phyloP scores from a whole-genome alignment of 2,329 filamentous ascomycete species.

The Fusarium coffeatum region DNA sequence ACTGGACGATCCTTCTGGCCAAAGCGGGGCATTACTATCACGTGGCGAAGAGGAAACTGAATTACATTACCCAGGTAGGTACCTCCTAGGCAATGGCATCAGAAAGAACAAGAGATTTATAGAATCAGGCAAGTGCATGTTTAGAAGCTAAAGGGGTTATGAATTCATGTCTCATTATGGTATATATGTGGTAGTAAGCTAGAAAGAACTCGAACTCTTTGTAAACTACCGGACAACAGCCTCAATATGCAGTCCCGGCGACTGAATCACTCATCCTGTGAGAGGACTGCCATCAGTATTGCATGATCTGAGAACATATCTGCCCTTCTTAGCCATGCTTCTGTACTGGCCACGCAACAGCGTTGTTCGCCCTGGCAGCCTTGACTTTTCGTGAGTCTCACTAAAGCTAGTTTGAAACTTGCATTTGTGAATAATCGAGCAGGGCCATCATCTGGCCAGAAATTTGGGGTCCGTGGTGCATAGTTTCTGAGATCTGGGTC shows the following conservation, averaged over 20 bases:
- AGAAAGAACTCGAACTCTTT: background rate
- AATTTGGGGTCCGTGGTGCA: background rate
- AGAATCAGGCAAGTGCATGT: background rate
- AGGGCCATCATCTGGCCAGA: background rate
- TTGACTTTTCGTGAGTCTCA: background rate
- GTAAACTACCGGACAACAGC: background rate
- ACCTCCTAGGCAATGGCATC: background rate
- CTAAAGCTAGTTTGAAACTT: background rate
- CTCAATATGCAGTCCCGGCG: background rate
- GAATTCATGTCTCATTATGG: constrained; percentile 9
- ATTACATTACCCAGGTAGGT: background rate
- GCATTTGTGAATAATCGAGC: background rate
- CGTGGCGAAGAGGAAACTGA: constrained; percentile 21
- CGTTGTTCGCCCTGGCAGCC: background rate
- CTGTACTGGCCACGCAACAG: background rate
- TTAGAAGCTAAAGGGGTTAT: background rate
- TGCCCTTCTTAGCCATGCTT: background rate
- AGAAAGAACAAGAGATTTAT: background rate
- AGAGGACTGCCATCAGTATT: background rate
- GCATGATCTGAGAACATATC: background rate
- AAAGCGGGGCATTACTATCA: constrained; percentile 34
- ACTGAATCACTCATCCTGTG: background rate
- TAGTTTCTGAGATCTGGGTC: background rate
- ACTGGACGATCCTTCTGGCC: constrained; percentile 32
- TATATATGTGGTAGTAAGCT: background rate